These are phyloP conservation scores for Diaporthe capsici DNA, from an alignment of 2,329 filamentous ascomycete genomes.

Conservation along the genomic window DNA sequence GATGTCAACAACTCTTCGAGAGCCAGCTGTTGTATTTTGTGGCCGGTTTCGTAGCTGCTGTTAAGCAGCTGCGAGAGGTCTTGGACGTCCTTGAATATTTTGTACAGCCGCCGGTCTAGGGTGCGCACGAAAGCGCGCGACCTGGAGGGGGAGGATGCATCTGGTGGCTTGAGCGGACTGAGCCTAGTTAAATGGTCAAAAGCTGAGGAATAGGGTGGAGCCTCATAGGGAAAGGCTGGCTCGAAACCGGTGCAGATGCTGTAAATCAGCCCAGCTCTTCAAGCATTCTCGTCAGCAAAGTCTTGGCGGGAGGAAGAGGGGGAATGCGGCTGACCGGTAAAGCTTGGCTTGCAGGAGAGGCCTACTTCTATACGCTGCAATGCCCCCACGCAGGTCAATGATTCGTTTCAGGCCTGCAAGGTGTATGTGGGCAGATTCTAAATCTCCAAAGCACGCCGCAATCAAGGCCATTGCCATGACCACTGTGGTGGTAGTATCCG, in stretches of 20 bases:
- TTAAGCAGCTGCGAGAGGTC: background rate
- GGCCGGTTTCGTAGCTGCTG: background rate
- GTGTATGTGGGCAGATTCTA: background rate
- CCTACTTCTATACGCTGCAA: background rate
- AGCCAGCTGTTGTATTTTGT: background rate
- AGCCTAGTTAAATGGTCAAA: background rate
- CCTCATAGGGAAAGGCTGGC: background rate
- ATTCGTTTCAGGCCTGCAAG: background rate
- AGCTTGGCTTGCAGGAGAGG: background rate
- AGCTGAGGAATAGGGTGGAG: background rate
- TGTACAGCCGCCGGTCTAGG: background rate
- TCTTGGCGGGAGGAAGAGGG: background rate
- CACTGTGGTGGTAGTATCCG: background rate
- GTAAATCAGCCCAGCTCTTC: background rate
- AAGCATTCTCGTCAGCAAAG: background rate
- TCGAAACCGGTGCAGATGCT: background rate
- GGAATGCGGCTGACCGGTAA: background rate
- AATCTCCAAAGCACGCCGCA: background rate
- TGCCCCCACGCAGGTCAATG: background rate
- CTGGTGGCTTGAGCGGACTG: background rate
- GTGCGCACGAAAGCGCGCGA: background rate
- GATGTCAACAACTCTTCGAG: background rate
- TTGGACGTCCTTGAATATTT: background rate
- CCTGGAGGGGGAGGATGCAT: background rate
- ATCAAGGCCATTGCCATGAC: constrained; percentile 1